Evolutionary conservation across 345 rosid species (phyloP).

Genomic region (Eucalyptus curtisii): DNA sequence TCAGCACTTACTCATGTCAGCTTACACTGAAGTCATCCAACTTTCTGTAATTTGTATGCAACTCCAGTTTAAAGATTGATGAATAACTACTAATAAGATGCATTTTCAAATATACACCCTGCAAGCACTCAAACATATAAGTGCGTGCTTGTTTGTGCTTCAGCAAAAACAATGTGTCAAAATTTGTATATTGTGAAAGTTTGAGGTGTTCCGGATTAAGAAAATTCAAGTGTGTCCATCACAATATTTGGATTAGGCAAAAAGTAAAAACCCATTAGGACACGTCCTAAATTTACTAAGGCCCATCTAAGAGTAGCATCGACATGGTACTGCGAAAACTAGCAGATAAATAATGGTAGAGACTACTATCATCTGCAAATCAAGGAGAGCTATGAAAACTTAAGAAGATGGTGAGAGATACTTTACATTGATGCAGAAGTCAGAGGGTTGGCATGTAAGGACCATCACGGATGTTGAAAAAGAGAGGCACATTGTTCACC

Average conservation of each 20-base stretch:
- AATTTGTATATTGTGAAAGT: neutral
- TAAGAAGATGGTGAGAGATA: neutral
- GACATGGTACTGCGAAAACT: neutral
- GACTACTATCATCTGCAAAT: neutral
- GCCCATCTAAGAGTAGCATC: neutral
- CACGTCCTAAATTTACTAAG: neutral
- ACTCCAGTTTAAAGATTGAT: neutral
- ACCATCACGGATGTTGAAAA: constrained; percentile 92
- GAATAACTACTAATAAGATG: neutral
- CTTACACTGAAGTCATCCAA: neutral
- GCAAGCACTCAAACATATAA: neutral
- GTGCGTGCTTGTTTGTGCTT: neutral
- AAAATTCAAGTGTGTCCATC: neutral
- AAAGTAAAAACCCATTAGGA: neutral
- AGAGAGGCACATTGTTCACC: constrained; percentile 85
- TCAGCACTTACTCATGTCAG: neutral
- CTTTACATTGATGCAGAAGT: constrained; percentile 91
- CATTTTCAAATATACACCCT: neutral
- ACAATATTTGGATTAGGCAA: neutral
- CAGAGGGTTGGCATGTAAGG: constrained; percentile 98
- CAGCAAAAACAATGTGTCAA: neutral
- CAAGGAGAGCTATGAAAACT: neutral
- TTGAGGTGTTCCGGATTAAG: neutral
- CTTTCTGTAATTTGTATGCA: neutral
- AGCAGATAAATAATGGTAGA: neutral